phyloP scores from a whole-genome alignment of 2,329 filamentous ascomycete species.

The Neonectria sp. region DNA sequence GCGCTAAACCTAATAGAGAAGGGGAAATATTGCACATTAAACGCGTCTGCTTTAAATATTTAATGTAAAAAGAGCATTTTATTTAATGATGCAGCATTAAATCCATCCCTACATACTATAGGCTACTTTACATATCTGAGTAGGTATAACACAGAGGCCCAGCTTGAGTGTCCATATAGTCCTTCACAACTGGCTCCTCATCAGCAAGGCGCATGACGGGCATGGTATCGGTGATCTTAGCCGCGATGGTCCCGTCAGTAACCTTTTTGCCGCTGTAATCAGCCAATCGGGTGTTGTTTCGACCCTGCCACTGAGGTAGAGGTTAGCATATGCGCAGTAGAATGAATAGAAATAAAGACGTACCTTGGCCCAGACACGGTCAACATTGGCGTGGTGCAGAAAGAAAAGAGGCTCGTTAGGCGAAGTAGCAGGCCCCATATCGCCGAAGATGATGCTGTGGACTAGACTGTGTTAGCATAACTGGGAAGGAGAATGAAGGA shows the following conservation, averaged over 20 bases:
- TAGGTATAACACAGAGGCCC: conserved; percentile 34
- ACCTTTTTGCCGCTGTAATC: not conserved
- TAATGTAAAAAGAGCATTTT: not conserved
- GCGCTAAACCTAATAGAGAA: not conserved
- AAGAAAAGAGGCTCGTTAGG: conserved; percentile 49
- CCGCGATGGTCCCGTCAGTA: not conserved
- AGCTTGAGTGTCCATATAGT: conserved; percentile 28
- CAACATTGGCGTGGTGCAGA: conserved; percentile 48
- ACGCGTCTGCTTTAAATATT: not conserved
- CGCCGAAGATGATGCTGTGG: conserved; percentile 37
- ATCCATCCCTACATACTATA: not conserved
- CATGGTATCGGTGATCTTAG: not conserved
- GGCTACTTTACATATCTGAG: conserved; percentile 27
- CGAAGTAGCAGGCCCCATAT: conserved; percentile 47
- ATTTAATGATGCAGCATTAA: not conserved
- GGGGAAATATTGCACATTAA: not conserved
- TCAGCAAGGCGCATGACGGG: not conserved
- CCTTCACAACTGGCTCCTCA: conserved; percentile 14
- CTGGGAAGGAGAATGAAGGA: not conserved
- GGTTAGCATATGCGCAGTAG: not conserved
- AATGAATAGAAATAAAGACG: not conserved
- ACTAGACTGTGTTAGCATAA: not conserved
- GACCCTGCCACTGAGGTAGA: not conserved
- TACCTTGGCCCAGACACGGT: conserved; percentile 34
- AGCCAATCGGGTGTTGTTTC: not conserved